A percentile compares a stretch with the other conserved stretches of the same genome.
phyloP scores from a whole-genome alignment of 345 rosid genomes.

The Pugionium dolabratum region DNA sequence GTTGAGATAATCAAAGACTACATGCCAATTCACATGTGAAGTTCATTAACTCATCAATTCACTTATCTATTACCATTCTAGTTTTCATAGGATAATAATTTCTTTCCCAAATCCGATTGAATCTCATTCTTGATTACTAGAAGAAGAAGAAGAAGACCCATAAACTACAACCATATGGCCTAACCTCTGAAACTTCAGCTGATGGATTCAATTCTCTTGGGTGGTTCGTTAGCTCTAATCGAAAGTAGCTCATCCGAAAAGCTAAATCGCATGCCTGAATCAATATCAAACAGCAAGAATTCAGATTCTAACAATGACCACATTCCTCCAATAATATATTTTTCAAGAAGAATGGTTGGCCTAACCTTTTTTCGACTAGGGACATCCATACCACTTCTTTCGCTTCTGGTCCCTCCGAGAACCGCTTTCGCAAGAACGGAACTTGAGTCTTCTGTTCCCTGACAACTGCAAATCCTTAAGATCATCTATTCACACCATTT shows the following conservation, averaged over 20 bases:
- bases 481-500: not conserved
- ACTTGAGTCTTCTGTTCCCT: not conserved
- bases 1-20: slow-evolving; percentile 18
- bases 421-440: too few relatives aligned
- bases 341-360: slow-evolving; percentile 59
- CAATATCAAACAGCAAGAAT: slow-evolving; percentile 48
- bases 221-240: too few relatives aligned
- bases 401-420: not conserved
- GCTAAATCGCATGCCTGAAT: slow-evolving; percentile 41
- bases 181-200: slow-evolving; percentile 53
- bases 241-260: slow-evolving; percentile 20
- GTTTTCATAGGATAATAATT: too few relatives aligned
- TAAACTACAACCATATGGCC: slow-evolving; percentile 56
- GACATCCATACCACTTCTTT: slow-evolving; percentile 30
- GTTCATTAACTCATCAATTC: slow-evolving; percentile 6
- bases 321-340: slow-evolving; percentile 51
- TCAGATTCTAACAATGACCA: slow-evolving; percentile 62
- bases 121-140: too few relatives aligned
- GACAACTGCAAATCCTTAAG: not conserved
- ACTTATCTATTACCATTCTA: not conserved
- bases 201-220: slow-evolving; percentile 29
- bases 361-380: slow-evolving; percentile 24
- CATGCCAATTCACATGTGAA: slow-evolving; percentile 35
- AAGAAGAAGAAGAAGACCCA: slow-evolving; percentile 26
- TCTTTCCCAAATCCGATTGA: too few relatives aligned